phyloP scores from a whole-genome alignment of 2,329 filamentous ascomycete genomes.

The Stachybotrys echinatus region DNA sequence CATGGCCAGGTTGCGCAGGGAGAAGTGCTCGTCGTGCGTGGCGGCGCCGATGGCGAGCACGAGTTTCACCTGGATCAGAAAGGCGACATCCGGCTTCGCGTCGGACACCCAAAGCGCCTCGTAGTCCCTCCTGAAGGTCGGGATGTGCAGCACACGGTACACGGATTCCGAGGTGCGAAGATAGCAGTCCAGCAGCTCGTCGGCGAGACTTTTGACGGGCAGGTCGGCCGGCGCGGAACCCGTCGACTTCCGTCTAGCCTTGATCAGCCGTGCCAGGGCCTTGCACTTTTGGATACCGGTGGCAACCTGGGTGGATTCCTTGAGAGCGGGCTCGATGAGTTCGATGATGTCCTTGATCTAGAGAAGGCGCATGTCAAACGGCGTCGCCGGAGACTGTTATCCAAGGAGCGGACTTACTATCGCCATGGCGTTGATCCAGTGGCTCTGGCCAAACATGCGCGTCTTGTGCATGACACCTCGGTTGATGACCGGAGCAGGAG shows the following conservation, averaged over 20 bases:
- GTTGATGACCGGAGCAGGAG: constrained; percentile 24
- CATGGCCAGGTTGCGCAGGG: constrained; percentile 34
- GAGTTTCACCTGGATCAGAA: constrained; percentile 48
- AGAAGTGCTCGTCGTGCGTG: constrained; percentile 39
- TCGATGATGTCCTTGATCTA: constrained; percentile 3
- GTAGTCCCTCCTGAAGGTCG: constrained; percentile 51
- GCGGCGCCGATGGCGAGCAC: constrained; percentile 46
- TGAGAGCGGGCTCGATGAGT: constrained; percentile 22
- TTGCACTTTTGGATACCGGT: constrained; percentile 32
- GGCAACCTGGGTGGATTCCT: constrained; percentile 1
- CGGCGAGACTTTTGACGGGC: constrained; percentile 27
- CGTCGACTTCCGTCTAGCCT: constrained; percentile 29
- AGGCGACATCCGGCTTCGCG: constrained; percentile 30
- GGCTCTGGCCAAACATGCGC: constrained; percentile 43
- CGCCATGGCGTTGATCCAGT: constrained; percentile 41
- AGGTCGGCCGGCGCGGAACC: constrained; percentile 13
- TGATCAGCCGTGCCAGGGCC: constrained; percentile 32
- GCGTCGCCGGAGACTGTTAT: background rate
- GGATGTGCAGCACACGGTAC: constrained; percentile 52
- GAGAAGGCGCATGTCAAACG: background rate
- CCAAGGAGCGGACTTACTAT: constrained; percentile 29
- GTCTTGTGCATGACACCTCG: constrained; percentile 49
- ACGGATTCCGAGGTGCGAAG: constrained; percentile 51
- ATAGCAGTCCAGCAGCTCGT: constrained; percentile 47
- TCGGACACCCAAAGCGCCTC: constrained; percentile 41